Evolutionary conservation across 2,329 filamentous ascomycete species (phyloP).

Genomic region (Alternaria sp.): DNA sequence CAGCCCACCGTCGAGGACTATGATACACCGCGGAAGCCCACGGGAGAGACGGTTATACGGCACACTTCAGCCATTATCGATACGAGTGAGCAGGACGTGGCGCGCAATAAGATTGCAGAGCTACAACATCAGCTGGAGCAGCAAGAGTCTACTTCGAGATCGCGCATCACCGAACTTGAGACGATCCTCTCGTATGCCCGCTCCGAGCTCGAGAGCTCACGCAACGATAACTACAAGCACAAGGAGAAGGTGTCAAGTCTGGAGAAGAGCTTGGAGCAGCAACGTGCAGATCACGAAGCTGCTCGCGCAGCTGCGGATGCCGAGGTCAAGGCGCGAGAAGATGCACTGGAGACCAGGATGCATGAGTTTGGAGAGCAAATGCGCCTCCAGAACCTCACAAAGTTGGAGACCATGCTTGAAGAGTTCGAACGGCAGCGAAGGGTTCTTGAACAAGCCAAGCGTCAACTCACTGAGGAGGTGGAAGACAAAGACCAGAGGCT

Average conservation of each 20-base stretch:
- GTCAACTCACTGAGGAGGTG: slow-evolving; percentile 5
- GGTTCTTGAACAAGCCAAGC: slow-evolving; percentile 5
- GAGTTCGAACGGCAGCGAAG: slow-evolving; percentile 15
- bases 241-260: slow-evolving; percentile 29
- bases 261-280: slow-evolving; percentile 23
- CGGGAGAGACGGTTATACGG: slow-evolving; percentile 45
- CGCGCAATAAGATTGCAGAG: slow-evolving; percentile 29
- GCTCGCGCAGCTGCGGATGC: slow-evolving; percentile 10
- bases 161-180: slow-evolving; percentile 44
- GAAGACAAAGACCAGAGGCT: slow-evolving; percentile 2
- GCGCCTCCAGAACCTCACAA: slow-evolving; percentile 30
- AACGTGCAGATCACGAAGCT: slow-evolving; percentile 16
- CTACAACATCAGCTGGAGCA: slow-evolving; percentile 35
- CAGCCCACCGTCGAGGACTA: slow-evolving; percentile 48
- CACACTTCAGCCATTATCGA: slow-evolving; percentile 26
- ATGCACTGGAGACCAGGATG: slow-evolving; percentile 30
- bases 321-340: slow-evolving; percentile 26
- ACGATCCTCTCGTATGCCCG: slow-evolving; percentile 44
- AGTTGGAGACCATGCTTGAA: slow-evolving; percentile 35
- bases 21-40: slow-evolving; percentile 46
- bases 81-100: slow-evolving; percentile 14
- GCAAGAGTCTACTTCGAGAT: slow-evolving; percentile 35
- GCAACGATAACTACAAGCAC: slow-evolving; percentile 39
- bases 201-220: slow-evolving; percentile 38
- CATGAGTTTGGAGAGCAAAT: slow-evolving; percentile 39